Base-by-base conservation (phyloP, 108 stramenopile species). In the Pseudonitzschia multiseries region DNA sequence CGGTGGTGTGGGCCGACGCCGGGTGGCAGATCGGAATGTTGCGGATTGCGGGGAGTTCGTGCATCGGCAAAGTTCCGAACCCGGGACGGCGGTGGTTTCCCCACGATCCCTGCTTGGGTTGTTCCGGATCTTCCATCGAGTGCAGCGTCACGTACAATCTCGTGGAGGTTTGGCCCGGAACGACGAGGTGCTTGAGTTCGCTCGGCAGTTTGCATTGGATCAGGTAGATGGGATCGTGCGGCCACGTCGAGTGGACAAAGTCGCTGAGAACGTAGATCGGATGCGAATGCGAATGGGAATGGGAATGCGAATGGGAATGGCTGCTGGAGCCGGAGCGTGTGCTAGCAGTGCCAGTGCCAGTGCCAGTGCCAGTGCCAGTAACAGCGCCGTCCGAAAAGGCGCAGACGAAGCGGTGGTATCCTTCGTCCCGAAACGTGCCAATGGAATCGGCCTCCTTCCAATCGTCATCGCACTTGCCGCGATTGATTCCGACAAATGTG, bases 321-420 rank as follows among this genome's bases (percentile, higher is more conserved):
- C n/a, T n/a, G n/a, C n/a, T n/a, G n/a, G n/a, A n/a, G n/a, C n/a
- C n/a, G n/a, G n/a, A n/a, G n/a, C n/a, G n/a, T n/a, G n/a, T 18
- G 14, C 12, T 18, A 10, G 14, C 46, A 18, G 4, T 48, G 46
- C 13, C n/a, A n/a, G n/a, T n/a, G n/a, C n/a, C n/a, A n/a, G n/a
- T 48, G 12, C 2, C 46, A 18, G 4, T 18, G 46, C 13, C 12
- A 18, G 1, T 14, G 12, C 9, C 36, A 36, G 36, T 6, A 36
- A 6, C 36, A 36, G 36, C 36, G 6, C 8, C 43, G 9, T 21
- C 50, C 29, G 24, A 6, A 51, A 54, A 69, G 1, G 3, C 27
- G 40, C 68, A 69, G 13, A 69, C n/a, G 26, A 69, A 69, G 26
- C 68, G 68, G 51, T 69, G 68, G 20, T 59, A 59, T 52, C 18